These are phyloP conservation scores for Gentiana straminea DNA, from an alignment of 257 asterid species.

Conservation along the genomic window DNA sequence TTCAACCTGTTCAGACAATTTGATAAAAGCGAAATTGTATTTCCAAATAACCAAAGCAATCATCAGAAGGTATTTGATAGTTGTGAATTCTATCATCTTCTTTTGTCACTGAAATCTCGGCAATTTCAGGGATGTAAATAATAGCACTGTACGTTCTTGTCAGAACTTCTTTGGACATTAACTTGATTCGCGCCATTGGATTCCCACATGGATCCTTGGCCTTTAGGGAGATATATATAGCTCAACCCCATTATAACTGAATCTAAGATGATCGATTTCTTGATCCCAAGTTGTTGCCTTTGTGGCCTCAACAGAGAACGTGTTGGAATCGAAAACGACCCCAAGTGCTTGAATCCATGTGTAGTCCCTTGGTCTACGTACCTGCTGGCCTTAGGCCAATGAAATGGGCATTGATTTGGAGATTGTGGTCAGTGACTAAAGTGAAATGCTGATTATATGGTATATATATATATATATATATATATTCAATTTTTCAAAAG, in stretches of 20 bases:
- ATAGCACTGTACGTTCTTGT: slow-evolving; percentile 24
- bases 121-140: slow-evolving; percentile 16
- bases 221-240: slow-evolving; percentile 15
- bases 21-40: slow-evolving; percentile 42
- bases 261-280: slow-evolving; percentile 31
- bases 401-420: slow-evolving; percentile 59
- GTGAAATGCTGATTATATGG: slow-evolving; percentile 25
- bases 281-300: slow-evolving; percentile 36
- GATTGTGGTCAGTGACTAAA: slow-evolving; percentile 37
- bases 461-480: too few relatives aligned
- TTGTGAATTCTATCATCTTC: slow-evolving; percentile 48
- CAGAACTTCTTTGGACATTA: slow-evolving; percentile 27
- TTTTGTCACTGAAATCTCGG: slow-evolving; percentile 36
- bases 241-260: slow-evolving; percentile 21
- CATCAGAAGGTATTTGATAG: slow-evolving; percentile 37
- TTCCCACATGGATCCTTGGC: slow-evolving; percentile 20
- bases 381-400: slow-evolving; percentile 48
- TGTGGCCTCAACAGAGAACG: slow-evolving; percentile 41
- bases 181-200: slow-evolving; percentile 9
- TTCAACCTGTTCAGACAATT: slow-evolving; percentile 35
- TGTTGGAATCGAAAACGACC: slow-evolving; percentile 26
- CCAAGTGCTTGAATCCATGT: slow-evolving; percentile 73
- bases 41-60: slow-evolving; percentile 51
- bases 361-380: slow-evolving; percentile 31
- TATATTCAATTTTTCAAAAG: too few relatives aligned